A percentile compares a stretch with the other conserved stretches of the same genome.
Conservation (phyloP, 1,284 basidiomycete species). For the Austropuccinia psidii region DNA sequence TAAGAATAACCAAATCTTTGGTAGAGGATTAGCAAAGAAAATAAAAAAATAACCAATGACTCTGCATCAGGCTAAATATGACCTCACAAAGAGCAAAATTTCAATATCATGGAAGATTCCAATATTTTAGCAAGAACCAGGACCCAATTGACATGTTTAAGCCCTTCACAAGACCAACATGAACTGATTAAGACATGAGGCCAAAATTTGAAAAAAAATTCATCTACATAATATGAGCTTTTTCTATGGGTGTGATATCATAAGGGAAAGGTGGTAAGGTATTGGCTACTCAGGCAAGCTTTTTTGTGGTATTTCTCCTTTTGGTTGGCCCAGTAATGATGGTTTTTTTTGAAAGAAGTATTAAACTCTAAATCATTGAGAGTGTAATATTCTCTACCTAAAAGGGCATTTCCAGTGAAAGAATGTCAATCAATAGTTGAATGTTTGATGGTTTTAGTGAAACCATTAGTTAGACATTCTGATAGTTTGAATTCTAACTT, state of each 20-base stretch:
- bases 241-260: constrained; percentile 42
- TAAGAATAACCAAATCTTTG: constrained; percentile 88
- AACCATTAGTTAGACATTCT: constrained; percentile 39
- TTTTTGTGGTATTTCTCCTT: constrained; percentile 34
- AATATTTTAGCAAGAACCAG: constrained; percentile 79
- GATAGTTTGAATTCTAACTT: constrained; percentile 45
- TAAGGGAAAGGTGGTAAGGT: constrained; percentile 42
- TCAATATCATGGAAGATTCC: constrained; percentile 89
- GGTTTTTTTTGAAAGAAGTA: constrained; percentile 38
- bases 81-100: constrained; percentile 55
- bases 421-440: constrained; percentile 45
- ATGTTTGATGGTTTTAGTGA: constrained; percentile 35
- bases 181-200: constrained; percentile 44
- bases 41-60: neutral
- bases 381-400: constrained; percentile 42
- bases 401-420: constrained; percentile 43
- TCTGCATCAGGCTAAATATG: neutral
- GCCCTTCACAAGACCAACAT: constrained; percentile 45
- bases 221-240: constrained; percentile 40
- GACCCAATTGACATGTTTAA: constrained; percentile 44
- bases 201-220: constrained; percentile 45
- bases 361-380: constrained; percentile 43
- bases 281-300: constrained; percentile 39
- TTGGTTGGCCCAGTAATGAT: constrained; percentile 36
- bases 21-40: constrained; percentile 63